Evolutionary conservation across 306 rosid species (phyloP).

Genomic region (Notholithocarpus densiflorus): DNA sequence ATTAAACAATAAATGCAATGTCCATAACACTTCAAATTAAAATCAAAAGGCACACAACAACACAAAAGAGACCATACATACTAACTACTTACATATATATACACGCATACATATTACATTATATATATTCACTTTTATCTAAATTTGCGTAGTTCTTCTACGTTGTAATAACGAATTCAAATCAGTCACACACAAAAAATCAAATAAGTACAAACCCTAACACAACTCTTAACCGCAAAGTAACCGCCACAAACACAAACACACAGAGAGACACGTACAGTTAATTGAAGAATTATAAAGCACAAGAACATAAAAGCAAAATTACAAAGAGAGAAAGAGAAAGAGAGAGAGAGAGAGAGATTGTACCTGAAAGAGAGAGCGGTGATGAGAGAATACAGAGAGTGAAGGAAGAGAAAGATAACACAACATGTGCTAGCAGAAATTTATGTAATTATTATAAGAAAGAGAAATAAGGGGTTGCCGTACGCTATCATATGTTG

Average conservation of each 20-base stretch:
- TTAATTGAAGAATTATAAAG: background rate
- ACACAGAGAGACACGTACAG: background rate
- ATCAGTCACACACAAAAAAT: background rate
- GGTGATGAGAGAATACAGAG: background rate
- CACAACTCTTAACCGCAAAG: background rate
- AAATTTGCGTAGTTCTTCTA: background rate
- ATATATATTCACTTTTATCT: background rate
- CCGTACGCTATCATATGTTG: background rate
- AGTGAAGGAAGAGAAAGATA: constrained; percentile 7
- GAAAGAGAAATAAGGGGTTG: background rate
- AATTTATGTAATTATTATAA: background rate
- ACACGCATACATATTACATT: background rate
- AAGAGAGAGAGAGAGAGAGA: background rate
- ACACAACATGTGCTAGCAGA: constrained; percentile 20
- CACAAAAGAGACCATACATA: too few relatives aligned
- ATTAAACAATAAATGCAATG: background rate
- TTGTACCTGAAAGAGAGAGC: constrained; percentile 14
- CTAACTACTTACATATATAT: too few relatives aligned
- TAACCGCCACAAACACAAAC: background rate
- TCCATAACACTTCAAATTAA: background rate
- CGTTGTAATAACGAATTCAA: background rate
- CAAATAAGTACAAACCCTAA: too few relatives aligned
- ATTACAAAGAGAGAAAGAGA: background rate
- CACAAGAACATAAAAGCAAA: background rate
- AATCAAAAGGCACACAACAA: background rate